Evolutionary conservation across 768 basidiomycete genomes (phyloP).

Genomic region (Boletus coccyginus): DNA sequence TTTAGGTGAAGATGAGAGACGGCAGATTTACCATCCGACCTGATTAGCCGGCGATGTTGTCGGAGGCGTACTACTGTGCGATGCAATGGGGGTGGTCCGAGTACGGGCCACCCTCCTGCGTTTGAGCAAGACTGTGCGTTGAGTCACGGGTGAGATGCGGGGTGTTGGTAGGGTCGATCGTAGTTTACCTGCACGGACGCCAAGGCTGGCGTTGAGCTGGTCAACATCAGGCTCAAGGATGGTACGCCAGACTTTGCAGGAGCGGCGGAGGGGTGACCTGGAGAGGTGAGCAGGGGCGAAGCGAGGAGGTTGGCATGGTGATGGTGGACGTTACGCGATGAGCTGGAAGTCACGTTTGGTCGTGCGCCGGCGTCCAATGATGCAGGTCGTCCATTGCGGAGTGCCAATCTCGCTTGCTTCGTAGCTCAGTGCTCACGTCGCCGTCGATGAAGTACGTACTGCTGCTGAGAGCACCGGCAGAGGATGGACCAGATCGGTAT

Average conservation of each 20-base stretch:
- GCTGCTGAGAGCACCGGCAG: slow-evolving; percentile 38
- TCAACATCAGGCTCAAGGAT: slow-evolving; percentile 15
- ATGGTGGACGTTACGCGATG: background rate
- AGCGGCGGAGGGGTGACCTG: slow-evolving; percentile 12
- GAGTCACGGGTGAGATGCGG: background rate
- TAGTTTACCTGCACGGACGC: slow-evolving; percentile 13
- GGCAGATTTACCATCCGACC: slow-evolving; percentile 18
- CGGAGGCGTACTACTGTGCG: too few relatives aligned
- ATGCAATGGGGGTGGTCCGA: slow-evolving; percentile 17
- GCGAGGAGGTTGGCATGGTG: slow-evolving; percentile 8
- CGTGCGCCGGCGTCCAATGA: too few relatives aligned
- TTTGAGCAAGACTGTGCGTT: slow-evolving; percentile 10
- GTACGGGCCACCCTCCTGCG: slow-evolving; percentile 20
- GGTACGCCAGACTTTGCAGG: slow-evolving; percentile 11
- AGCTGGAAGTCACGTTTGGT: too few relatives aligned
- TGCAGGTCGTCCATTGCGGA: background rate
- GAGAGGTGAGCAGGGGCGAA: slow-evolving; percentile 15
- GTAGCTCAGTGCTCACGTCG: too few relatives aligned
- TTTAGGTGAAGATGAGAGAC: slow-evolving; percentile 15
- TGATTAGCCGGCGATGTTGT: background rate
- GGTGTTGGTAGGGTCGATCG: background rate
- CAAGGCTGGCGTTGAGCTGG: slow-evolving; percentile 11
- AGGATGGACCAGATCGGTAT: slow-evolving; percentile 53
- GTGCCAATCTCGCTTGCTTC: background rate
- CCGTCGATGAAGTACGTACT: slow-evolving; percentile 32